These are phyloP conservation scores for Gonium pectorale DNA, from an alignment of 139 green algal genomes.

Conservation along the genomic window DNA sequence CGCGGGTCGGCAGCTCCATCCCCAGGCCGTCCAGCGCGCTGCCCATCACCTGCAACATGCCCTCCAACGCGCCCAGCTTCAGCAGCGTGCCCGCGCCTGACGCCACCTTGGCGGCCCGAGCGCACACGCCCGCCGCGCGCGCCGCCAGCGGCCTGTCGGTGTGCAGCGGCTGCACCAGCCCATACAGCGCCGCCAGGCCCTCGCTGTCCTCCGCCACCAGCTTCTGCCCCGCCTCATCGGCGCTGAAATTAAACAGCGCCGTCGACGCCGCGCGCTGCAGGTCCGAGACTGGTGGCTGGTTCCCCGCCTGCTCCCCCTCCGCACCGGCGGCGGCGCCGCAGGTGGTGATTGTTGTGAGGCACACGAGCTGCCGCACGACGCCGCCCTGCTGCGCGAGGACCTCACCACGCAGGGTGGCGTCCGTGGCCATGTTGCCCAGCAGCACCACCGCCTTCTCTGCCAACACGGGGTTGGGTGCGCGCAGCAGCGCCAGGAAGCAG, in stretches of 20 bases:
- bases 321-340: too few relatives aligned
- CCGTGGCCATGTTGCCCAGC: constrained; percentile 61
- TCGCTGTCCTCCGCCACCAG: constrained; percentile 18
- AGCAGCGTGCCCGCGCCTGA: constrained; percentile 35
- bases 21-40: not conserved
- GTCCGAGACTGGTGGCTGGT: not conserved
- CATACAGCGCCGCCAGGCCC: not conserved
- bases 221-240: constrained; percentile 51
- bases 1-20: not conserved
- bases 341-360: too few relatives aligned
- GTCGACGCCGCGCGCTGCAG: constrained; percentile 39
- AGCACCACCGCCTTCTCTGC: constrained; percentile 52
- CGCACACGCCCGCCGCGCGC: constrained; percentile 30
- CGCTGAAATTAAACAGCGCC: constrained; percentile 59
- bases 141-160: not conserved
- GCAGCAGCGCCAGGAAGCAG: constrained; percentile 24
- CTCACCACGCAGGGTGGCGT: constrained; percentile 23
- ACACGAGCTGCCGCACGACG: constrained; percentile 11
- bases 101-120: constrained; percentile 22
- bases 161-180: not conserved
- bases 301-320: not conserved
- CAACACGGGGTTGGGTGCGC: constrained; percentile 11
- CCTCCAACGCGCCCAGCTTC: not conserved
- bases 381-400: constrained; percentile 18
- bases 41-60: not conserved